Evolutionary conservation across 768 basidiomycete genomes (phyloP).

Genomic region (Lactarius quietus): DNA sequence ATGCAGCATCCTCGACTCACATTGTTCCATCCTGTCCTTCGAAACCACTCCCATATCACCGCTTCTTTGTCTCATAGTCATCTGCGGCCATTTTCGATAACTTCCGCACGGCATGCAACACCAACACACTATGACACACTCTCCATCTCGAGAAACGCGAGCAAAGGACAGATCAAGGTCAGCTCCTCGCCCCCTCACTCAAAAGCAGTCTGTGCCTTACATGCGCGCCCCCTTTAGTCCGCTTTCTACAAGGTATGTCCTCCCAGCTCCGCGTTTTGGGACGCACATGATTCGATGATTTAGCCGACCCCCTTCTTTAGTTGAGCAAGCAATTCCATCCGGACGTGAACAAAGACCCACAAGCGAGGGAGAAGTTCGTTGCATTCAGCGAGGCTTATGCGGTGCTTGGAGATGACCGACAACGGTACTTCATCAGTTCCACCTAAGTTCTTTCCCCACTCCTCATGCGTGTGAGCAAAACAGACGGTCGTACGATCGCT

Average conservation of each 20-base stretch:
- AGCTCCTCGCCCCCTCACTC: neutral
- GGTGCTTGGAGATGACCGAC: slow-evolving; percentile 43
- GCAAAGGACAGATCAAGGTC: slow-evolving; percentile 38
- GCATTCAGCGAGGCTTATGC: slow-evolving; percentile 47
- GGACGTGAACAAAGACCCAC: slow-evolving; percentile 39
- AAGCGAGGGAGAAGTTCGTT: slow-evolving; percentile 41
- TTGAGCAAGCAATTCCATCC: slow-evolving; percentile 49
- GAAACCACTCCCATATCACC: neutral
- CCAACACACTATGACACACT: slow-evolving; percentile 37
- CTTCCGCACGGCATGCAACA: neutral
- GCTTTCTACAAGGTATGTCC: slow-evolving; percentile 38
- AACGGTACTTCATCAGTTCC: slow-evolving; percentile 34
- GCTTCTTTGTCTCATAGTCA: neutral
- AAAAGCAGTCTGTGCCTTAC: neutral
- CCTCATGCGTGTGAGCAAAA: neutral
- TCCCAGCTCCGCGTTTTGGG: neutral
- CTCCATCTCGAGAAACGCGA: slow-evolving; percentile 34
- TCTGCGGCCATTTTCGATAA: slow-evolving; percentile 14
- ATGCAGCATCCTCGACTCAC: slow-evolving; percentile 14
- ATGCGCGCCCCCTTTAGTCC: slow-evolving; percentile 27
- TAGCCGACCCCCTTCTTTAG: slow-evolving; percentile 28
- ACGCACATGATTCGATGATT: neutral
- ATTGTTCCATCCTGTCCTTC: neutral
- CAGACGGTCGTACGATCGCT: slow-evolving; percentile 37
- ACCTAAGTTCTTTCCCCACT: neutral